Evolutionary conservation across 2,329 filamentous ascomycete species (phyloP).

Genomic region (Colletotrichum sp.): DNA sequence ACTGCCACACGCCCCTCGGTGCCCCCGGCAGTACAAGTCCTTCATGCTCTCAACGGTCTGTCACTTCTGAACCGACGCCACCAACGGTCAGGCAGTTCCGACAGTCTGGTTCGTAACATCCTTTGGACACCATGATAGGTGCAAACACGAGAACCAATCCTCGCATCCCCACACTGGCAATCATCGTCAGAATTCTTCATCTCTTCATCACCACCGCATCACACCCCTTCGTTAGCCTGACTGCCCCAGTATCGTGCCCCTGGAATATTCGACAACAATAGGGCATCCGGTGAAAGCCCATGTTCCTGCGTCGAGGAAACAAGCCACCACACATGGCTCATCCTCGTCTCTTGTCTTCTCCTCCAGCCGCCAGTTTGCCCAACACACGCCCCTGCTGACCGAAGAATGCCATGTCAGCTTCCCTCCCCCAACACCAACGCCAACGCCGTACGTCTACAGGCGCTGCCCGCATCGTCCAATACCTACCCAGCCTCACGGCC

Average conservation of each 20-base stretch:
- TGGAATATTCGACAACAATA: not conserved
- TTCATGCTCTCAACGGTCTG: not conserved
- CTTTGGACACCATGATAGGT: not conserved
- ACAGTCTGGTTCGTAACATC: not conserved
- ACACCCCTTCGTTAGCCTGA: not conserved
- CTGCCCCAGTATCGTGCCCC: not conserved
- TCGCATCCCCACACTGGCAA: not conserved
- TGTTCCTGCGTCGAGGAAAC: slow-evolving; percentile 10
- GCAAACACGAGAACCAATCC: not conserved
- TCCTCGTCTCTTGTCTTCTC: not conserved
- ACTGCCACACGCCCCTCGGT: not conserved
- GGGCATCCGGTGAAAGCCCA: not conserved
- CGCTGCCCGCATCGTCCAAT: not conserved
- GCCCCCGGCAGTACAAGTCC: not conserved
- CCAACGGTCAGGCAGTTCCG: not conserved
- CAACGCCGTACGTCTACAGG: not conserved
- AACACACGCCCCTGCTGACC: not conserved
- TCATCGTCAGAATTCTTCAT: slow-evolving; percentile 4
- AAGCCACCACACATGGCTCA: not conserved
- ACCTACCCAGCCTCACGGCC: not conserved
- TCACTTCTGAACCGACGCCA: not conserved
- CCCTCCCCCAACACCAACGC: not conserved
- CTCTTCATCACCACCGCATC: not conserved
- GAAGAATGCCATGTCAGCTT: not conserved
- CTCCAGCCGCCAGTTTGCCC: not conserved